A percentile compares a stretch with the other conserved stretches of the same genome.
Conservation (phyloP, 352 stramenopile species). For the Phytopythium cucurbitacearum region DNA sequence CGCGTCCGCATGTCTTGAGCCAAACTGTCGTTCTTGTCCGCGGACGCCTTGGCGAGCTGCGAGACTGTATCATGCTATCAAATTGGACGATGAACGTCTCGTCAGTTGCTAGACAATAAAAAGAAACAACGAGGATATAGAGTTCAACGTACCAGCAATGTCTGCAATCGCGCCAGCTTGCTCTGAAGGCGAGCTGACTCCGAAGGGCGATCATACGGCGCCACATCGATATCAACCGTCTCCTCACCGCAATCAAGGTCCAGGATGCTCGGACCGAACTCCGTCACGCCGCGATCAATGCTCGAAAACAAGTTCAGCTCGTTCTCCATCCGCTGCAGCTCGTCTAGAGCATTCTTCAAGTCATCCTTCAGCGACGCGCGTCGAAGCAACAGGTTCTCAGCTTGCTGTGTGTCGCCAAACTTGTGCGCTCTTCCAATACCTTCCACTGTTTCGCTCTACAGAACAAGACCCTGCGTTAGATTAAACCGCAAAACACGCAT, state of each 20-base stretch:
- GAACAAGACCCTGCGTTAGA: background rate
- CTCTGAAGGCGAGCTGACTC: slow-evolving; percentile 37
- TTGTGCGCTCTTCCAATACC: slow-evolving; percentile 51
- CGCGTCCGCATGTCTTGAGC: slow-evolving; percentile 47
- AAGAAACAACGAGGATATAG: background rate
- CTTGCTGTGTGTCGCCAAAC: slow-evolving; percentile 46
- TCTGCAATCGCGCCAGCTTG: slow-evolving; percentile 39
- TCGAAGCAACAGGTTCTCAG: slow-evolving; percentile 61
- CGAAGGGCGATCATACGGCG: slow-evolving; percentile 34
- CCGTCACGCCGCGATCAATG: slow-evolving; percentile 26
- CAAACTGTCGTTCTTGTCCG: slow-evolving; percentile 42
- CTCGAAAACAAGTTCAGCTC: slow-evolving; percentile 46
- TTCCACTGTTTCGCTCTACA: slow-evolving; percentile 51
- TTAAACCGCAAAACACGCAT: background rate
- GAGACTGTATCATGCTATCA: slow-evolving; percentile 57
- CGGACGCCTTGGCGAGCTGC: slow-evolving; percentile 51
- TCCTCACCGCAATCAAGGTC: slow-evolving; percentile 14
- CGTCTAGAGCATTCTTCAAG: slow-evolving; percentile 55
- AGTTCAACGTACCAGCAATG: slow-evolving; percentile 23
- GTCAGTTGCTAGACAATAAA: background rate
- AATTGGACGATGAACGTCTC: background rate
- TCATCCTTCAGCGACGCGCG: slow-evolving; percentile 66
- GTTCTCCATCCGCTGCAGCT: slow-evolving; percentile 67
- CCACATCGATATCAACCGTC: slow-evolving; percentile 40
- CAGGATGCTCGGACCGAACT: slow-evolving; percentile 16